These are phyloP conservation scores for Aspergillus asperescens DNA, from an alignment of 495 filamentous ascomycete species.

Conservation along the genomic window DNA sequence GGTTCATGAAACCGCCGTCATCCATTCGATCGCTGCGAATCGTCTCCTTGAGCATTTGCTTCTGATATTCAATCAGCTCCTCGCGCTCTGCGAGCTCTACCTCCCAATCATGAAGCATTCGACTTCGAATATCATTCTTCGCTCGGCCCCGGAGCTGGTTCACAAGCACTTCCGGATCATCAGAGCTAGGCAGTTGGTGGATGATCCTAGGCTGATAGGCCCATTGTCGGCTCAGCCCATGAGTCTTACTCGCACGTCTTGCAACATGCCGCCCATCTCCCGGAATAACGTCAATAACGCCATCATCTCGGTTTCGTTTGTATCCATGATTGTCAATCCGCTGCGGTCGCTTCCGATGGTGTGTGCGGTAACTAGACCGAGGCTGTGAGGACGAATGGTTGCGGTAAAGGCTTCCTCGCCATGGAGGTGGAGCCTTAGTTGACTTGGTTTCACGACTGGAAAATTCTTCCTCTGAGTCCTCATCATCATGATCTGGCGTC, in stretches of 20 bases:
- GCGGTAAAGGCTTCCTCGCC: conserved; percentile 19
- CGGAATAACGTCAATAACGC: conserved; percentile 16
- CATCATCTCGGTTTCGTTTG: conserved; percentile 5
- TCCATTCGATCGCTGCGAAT: conserved; percentile 6
- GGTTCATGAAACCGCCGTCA: conserved; percentile 17
- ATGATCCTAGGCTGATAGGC: conserved; percentile 19
- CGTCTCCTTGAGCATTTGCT: conserved; percentile 6
- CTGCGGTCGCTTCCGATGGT: conserved; percentile 17
- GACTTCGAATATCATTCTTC: conserved; percentile 26
- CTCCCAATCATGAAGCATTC: conserved; percentile 29
- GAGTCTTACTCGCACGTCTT: neutral
- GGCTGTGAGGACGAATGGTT: conserved; percentile 12
- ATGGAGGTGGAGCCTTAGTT: conserved; percentile 4
- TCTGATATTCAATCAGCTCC: conserved; percentile 9
- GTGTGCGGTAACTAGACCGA: conserved; percentile 13
- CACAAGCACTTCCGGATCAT: conserved; percentile 18
- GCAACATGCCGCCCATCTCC: conserved; percentile 7
- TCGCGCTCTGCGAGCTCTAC: conserved; percentile 24
- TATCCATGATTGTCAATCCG: neutral
- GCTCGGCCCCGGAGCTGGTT: conserved; percentile 17
- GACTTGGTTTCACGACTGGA: conserved; percentile 5
- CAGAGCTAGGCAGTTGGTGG: conserved; percentile 12
- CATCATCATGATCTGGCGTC: neutral
- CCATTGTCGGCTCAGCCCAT: conserved; percentile 6
- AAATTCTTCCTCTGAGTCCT: conserved; percentile 12